These are phyloP conservation scores for Beauveria sp. DNA, from an alignment of 2,329 filamentous ascomycete species.

Conservation along the genomic window DNA sequence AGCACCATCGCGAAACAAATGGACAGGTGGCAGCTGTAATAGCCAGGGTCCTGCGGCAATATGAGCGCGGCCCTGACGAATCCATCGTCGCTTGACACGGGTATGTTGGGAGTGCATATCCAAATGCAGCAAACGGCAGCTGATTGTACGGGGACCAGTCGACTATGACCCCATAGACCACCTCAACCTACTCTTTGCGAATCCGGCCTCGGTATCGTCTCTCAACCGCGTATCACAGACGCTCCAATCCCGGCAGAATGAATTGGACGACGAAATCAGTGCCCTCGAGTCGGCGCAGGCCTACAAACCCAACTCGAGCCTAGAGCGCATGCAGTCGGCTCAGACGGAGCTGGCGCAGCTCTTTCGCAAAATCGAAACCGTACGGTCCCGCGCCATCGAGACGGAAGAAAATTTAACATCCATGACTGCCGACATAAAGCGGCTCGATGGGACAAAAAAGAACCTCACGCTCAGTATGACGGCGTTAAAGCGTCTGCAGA, in stretches of 20 bases:
- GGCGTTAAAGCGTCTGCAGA: constrained; percentile 90
- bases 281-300: constrained; percentile 70
- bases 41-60: neutral
- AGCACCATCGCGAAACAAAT: neutral
- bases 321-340: constrained; percentile 84
- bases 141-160: constrained; percentile 27
- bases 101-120: neutral
- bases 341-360: constrained; percentile 83
- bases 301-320: constrained; percentile 76
- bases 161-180: constrained; percentile 92
- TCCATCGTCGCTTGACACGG: constrained; percentile 12
- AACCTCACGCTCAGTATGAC: constrained; percentile 98
- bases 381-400: constrained; percentile 79
- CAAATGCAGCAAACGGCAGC: neutral
- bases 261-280: constrained; percentile 70
- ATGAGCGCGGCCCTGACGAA: constrained; percentile 8
- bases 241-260: constrained; percentile 71
- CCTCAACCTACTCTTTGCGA: constrained; percentile 87
- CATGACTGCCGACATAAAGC: constrained; percentile 98
- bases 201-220: constrained; percentile 75
- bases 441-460: constrained; percentile 90
- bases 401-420: constrained; percentile 95
- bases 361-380: constrained; percentile 90
- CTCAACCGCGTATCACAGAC: constrained; percentile 66
- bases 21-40: neutral